A percentile compares a stretch with the other conserved stretches of the same genome.
phyloP scores from a whole-genome alignment of 371 early-diverging fungal genomes.

The Scutellospora calospora region DNA sequence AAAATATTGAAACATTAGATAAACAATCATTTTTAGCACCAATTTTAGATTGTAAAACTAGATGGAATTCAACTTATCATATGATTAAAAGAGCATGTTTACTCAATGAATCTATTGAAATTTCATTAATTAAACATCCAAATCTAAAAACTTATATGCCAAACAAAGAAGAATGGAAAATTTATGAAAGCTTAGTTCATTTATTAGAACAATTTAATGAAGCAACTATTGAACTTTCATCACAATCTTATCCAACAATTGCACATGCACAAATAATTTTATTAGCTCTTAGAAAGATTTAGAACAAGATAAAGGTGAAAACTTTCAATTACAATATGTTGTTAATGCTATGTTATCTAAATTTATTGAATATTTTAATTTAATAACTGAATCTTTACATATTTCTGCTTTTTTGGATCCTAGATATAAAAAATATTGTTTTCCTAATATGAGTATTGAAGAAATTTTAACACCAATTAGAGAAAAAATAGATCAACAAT shows the following conservation, averaged over 20 bases:
- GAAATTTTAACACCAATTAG: too few relatives aligned
- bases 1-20: too few relatives aligned
- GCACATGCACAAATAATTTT: too few relatives aligned
- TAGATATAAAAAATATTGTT: too few relatives aligned
- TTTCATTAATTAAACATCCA: neutral
- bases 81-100: constrained; percentile 3
- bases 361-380: neutral
- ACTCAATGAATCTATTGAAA: neutral
- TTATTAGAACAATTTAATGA: neutral
- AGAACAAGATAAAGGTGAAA: neutral
- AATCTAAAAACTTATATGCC: neutral
- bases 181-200: neutral
- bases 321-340: neutral
- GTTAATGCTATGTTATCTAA: neutral
- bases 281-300: neutral
- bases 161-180: neutral
- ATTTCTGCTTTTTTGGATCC: too few relatives aligned
- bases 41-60: neutral
- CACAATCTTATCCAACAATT: constrained; percentile 13
- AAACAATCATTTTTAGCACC: neutral
- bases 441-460: too few relatives aligned
- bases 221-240: too few relatives aligned
- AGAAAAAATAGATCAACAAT: neutral
- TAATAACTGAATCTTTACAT: neutral
- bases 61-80: constrained; percentile 9